Conservation (phyloP, 495 filamentous ascomycete species). For the Talaromyces ruber region DNA sequence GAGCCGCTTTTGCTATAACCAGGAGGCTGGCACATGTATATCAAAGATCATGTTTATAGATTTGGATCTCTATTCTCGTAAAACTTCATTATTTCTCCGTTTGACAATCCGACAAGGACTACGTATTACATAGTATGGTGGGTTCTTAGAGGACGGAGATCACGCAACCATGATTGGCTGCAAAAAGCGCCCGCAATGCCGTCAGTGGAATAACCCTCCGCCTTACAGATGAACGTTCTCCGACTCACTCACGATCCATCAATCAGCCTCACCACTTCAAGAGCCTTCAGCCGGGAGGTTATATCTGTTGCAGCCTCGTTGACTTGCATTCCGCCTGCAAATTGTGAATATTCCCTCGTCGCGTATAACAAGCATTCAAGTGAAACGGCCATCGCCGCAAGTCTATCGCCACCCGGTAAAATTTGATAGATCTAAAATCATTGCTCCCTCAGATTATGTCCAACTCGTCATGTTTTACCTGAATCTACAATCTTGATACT, state of each 20-base stretch:
- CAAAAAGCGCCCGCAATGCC: constrained; percentile 18
- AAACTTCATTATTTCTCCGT: neutral
- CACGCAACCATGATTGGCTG: constrained; percentile 10
- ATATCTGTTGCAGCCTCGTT: neutral
- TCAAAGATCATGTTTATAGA: neutral
- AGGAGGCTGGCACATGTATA: neutral
- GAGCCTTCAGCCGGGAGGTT: neutral
- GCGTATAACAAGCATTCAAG: neutral
- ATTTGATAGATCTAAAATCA: neutral
- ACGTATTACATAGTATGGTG: neutral
- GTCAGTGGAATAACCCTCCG: constrained; percentile 8
- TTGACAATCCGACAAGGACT: neutral
- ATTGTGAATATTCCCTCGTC: neutral
- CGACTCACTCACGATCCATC: neutral
- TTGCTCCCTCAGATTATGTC: neutral
- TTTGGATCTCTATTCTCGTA: neutral
- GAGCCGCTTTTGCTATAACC: neutral
- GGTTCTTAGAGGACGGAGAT: constrained; percentile 1
- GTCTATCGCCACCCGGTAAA: constrained; percentile 1
- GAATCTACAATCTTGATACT: neutral
- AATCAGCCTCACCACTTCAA: neutral
- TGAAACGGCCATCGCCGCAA: neutral
- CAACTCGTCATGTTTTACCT: neutral
- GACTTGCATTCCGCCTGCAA: neutral
- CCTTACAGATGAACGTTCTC: neutral